Conservation (phyloP, 192 early-diverging fungal species). For the Phlyctochytrium bullatum region DNA sequence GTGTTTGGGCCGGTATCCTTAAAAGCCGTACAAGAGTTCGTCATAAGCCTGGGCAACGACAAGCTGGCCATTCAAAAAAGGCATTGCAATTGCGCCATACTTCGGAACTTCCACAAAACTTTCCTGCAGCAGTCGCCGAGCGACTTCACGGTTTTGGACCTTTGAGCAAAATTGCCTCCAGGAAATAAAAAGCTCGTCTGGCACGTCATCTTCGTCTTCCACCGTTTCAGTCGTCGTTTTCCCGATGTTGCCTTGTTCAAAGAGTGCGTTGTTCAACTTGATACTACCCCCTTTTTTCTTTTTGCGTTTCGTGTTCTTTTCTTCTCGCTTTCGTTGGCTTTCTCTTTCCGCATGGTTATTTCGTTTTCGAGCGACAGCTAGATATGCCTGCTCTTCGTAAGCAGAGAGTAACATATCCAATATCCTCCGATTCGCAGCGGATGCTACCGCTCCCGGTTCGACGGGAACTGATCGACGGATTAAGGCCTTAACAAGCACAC, state of each 20-base stretch:
- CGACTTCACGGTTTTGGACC: background rate
- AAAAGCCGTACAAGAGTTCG: background rate
- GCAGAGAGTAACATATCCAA: background rate
- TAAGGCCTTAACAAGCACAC: background rate
- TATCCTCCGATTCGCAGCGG: background rate
- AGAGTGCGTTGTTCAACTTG: no score
- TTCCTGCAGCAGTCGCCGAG: background rate
- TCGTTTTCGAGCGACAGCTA: no score
- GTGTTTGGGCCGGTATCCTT: no score
- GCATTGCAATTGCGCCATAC: background rate
- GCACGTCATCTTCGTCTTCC: background rate
- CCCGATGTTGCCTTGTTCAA: background rate
- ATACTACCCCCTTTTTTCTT: no score
- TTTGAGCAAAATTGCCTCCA: background rate
- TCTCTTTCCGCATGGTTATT: no score
- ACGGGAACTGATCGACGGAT: background rate
- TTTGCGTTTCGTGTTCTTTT: no score
- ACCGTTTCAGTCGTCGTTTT: background rate
- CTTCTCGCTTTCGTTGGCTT: no score
- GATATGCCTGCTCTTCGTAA: no score
- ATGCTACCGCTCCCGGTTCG: background rate
- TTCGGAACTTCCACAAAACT: background rate
- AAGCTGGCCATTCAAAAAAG: background rate
- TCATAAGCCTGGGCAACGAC: background rate
- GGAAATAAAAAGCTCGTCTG: background rate